Base-by-base conservation (phyloP, 257 asterid species). In the Anisodus tanguticus region DNA sequence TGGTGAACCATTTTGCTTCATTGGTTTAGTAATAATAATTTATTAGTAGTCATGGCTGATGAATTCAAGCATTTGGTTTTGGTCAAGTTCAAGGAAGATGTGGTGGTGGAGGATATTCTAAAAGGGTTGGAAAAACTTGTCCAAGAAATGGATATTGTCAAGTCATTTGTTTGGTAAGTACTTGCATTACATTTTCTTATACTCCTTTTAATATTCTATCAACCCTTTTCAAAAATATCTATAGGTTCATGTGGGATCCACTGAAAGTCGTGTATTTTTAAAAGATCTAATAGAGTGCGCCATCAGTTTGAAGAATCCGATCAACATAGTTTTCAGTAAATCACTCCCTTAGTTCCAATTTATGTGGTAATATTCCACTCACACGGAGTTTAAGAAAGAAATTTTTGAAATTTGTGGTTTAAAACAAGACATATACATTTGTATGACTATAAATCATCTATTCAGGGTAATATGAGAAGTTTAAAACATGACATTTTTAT, bases 21-120 rank as follows among this genome's bases (percentile, higher is more conserved):
- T 22, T 76, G 69, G 64, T 53, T 19, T n/a, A 22, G 22, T 81
- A 51, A 43, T 64, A 41, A 39, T 57, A 45, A 19, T 35, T 22
- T 79, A 19, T 22, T 47, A 77, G 9, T 57, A 31, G 70, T 16
- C 39, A 90, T 90, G 93, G 95, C 91, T 84, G 15, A 47, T 82
- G 98, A 89, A 45, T 95, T 95, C 90, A 93, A 92, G 83, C 99
- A 97, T 87, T 83, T 97, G 92, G 99, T 94, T 84, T 87, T 97
- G 78, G 98, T 90, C 64, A 94, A 94, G 93, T 97, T 97, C 93
- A 97, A 94, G 55, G 93, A 91, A 39, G 95, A 77, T 67, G 96
- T 87, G 17, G 92, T 82, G 0, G 92, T 91, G 6, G 98, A 94
- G 43, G 97, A 92, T 37, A 79, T 95, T 68, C 41, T 95, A 68